Evolutionary conservation across 495 filamentous ascomycete genomes (phyloP).

Genomic region (Lasiosphaeria hispida): DNA sequence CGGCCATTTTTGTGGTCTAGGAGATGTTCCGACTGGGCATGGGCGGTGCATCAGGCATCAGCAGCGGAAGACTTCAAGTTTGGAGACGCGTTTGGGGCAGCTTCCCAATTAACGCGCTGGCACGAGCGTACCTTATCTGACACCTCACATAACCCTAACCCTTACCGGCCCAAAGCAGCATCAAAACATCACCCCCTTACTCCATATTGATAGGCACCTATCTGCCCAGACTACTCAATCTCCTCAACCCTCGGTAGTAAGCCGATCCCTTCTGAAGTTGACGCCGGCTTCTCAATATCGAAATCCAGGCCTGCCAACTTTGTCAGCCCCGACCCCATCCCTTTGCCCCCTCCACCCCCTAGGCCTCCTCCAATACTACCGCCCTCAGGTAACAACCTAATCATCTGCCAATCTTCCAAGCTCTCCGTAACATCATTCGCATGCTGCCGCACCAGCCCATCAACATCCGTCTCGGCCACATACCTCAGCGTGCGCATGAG

Average conservation of each 20-base stretch:
- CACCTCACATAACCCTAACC: too few species aligned
- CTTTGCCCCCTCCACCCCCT: conserved; percentile 1
- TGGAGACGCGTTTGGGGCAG: too few species aligned
- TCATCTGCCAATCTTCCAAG: conserved; percentile 67
- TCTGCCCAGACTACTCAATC: conserved; percentile 32
- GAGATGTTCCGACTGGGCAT: background rate
- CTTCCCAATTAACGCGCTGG: too few species aligned
- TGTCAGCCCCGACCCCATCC: conserved; percentile 22
- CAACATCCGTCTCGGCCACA: conserved; percentile 65
- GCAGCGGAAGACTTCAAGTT: too few species aligned
- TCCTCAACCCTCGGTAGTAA: conserved; percentile 51
- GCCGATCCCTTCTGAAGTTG: conserved; percentile 16
- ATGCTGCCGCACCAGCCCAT: conserved; percentile 72
- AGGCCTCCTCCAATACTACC: conserved; percentile 4
- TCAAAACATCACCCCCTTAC: too few species aligned
- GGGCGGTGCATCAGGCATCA: too few species aligned
- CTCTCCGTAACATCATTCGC: conserved; percentile 67
- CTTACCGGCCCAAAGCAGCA: too few species aligned
- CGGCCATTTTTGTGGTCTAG: conserved; percentile 15
- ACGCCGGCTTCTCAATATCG: conserved; percentile 23
- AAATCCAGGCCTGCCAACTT: conserved; percentile 47
- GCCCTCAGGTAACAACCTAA: conserved; percentile 36
- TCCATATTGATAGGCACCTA: too few species aligned
- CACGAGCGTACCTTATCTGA: too few species aligned
- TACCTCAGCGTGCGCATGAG: conserved; percentile 63